These are phyloP conservation scores for Cladosporium oxysporum DNA, from an alignment of 2,329 filamentous ascomycete species.

Conservation along the genomic window DNA sequence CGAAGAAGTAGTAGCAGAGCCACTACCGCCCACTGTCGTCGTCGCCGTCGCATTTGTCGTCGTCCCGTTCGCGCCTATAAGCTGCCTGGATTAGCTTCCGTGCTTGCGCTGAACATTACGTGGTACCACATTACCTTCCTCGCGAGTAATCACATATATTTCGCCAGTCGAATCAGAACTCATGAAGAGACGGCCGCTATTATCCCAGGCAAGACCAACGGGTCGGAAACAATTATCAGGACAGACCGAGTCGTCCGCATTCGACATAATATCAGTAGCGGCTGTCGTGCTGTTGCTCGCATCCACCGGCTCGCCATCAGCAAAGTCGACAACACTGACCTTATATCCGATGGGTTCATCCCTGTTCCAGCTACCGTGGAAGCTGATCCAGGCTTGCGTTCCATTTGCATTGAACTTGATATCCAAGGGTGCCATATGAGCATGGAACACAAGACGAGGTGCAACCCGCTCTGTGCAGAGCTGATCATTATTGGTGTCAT, in stretches of 20 bases:
- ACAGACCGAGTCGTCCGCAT: slow-evolving; percentile 55
- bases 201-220: slow-evolving; percentile 57
- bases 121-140: slow-evolving; percentile 2
- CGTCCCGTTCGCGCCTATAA: slow-evolving; percentile 1
- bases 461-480: slow-evolving; percentile 45
- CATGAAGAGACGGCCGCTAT: slow-evolving; percentile 60
- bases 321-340: slow-evolving; percentile 50
- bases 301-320: slow-evolving; percentile 49
- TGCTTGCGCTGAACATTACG: not conserved
- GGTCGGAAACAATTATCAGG: slow-evolving; percentile 63
- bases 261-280: slow-evolving; percentile 57
- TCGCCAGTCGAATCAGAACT: slow-evolving; percentile 65
- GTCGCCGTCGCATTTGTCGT: not conserved
- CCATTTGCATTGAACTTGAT: slow-evolving; percentile 65
- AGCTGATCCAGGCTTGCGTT: slow-evolving; percentile 63
- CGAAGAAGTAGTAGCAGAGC: not conserved
- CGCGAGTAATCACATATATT: slow-evolving; percentile 55
- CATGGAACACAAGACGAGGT: slow-evolving; percentile 59
- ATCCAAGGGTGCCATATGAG: slow-evolving; percentile 72
- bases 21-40: not conserved
- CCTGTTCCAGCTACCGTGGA: slow-evolving; percentile 69
- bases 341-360: slow-evolving; percentile 54
- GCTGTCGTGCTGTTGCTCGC: slow-evolving; percentile 47
- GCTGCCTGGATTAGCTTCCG: not conserved
- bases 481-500: slow-evolving; percentile 50